Evolutionary conservation across 257 asterid genomes (phyloP).

Genomic region (Coffea canephora): DNA sequence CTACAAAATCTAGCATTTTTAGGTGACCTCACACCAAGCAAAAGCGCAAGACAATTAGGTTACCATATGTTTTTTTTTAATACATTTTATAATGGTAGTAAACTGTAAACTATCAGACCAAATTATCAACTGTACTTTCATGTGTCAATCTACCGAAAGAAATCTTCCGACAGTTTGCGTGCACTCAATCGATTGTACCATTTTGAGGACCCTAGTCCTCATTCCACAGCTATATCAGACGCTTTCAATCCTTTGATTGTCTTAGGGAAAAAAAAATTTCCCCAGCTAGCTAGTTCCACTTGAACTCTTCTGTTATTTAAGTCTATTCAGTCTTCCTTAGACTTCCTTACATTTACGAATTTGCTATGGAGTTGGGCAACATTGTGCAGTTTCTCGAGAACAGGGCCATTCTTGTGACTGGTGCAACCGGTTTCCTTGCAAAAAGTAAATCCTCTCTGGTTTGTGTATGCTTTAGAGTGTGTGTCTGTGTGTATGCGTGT

Average conservation of each 20-base stretch:
- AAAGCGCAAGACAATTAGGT: neutral
- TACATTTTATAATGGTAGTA: neutral
- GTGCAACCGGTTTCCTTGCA: conserved; percentile 87
- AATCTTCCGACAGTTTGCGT: conserved; percentile 20
- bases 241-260: neutral
- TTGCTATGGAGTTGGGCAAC: conserved; percentile 59
- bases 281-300: neutral
- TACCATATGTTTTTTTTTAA: neutral
- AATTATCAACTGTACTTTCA: neutral
- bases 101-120: neutral
- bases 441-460: conserved; percentile 48
- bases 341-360: neutral
- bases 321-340: neutral
- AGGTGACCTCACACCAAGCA: conserved; percentile 19
- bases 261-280: neutral
- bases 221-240: neutral
- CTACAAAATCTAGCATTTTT: conserved; percentile 14
- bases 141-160: conserved; percentile 11
- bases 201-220: neutral
- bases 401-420: conserved; percentile 61
- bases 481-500: neutral
- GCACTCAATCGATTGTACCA: conserved; percentile 14
- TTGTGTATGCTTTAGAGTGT: too few relatives aligned
- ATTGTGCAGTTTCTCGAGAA: conserved; percentile 52
- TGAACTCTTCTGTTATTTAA: neutral